Base-by-base conservation (phyloP, 345 rosid species). In the Eutrema japonicum region DNA sequence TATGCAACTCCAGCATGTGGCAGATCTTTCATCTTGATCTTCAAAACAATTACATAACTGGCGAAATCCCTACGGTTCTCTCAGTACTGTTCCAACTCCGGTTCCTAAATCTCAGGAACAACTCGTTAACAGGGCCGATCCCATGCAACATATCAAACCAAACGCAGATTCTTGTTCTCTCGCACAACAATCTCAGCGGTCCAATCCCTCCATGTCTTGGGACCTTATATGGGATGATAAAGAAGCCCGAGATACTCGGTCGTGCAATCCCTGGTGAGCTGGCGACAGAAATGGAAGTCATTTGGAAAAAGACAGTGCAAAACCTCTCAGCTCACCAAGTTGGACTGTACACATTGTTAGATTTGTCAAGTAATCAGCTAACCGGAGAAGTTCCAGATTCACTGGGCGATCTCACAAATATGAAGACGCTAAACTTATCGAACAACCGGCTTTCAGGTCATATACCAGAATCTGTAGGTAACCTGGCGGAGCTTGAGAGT, bases 331-430 rank as follows among this genome's bases (percentile, higher is more conserved):
- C 48, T 3, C n/a, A 61, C 16, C 47, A 22, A 26, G 35, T 61
- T 11, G 14, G 33, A 9, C 8, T 41, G 46, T 61, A 41, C 36
- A 61, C 50, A 30, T 11, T 61, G 18, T 6, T 61, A 18, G 66
- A 61, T 4, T 6, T 61, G 49, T 61, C 66, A n/a, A 42, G 18
- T 18, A 61, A 61, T 30, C 66, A 61, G 14, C 26, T 61, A 61
- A 18, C 66, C 2, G 66, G 66, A 33, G 5, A 42, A 40, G 14
- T 61, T 61, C 66, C 47, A 38, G 35, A 3, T 30, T 18, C 47
- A 7, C 32, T 61, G 1, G 49, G 66, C 35, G 14, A 18, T 42
- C 66, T 61, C 49, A 40, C 47, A 5, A 42, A 18, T 61, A 35
- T 61, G 1, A 61, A 61, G 50, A 45, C 50, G 36, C 36, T 61